These are phyloP conservation scores for Trypanosomatidae sp. DNA, from an alignment of 208 protist genomes.

Conservation along the genomic window DNA sequence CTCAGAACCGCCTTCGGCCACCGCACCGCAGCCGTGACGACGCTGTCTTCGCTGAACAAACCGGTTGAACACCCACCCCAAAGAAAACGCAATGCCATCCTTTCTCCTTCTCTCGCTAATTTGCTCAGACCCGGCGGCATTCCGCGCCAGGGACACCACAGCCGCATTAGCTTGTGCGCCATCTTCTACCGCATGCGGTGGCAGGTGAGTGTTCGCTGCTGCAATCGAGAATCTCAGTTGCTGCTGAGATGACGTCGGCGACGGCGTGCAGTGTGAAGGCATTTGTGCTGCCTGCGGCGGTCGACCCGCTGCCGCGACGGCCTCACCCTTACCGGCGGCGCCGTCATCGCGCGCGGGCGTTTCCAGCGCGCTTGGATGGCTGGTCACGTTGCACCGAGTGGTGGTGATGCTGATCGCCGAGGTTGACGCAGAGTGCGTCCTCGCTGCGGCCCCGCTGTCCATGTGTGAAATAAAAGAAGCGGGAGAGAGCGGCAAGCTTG, in stretches of 20 bases:
- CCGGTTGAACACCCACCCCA: background rate
- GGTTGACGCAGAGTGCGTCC: background rate
- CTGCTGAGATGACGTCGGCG: background rate
- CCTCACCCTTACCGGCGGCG: background rate
- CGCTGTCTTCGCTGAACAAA: background rate
- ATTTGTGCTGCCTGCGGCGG: conserved; percentile 6
- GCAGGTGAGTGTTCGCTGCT: background rate
- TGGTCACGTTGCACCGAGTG: background rate
- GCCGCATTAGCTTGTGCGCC: background rate
- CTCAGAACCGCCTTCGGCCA: background rate
- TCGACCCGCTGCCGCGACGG: background rate
- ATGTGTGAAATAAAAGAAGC: background rate
- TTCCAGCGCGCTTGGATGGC: background rate
- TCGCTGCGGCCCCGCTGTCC: conserved; percentile 3
- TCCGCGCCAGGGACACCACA: background rate
- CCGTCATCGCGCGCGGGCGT: background rate
- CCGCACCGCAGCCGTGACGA: background rate
- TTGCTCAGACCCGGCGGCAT: background rate
- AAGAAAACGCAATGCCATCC: background rate
- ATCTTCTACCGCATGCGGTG: background rate
- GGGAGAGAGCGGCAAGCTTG: background rate
- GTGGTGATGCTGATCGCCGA: background rate
- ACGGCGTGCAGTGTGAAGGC: background rate
- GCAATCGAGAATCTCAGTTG: background rate
- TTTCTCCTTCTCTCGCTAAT: background rate